phyloP scores from a whole-genome alignment of 768 basidiomycete genomes.

The Solioccasus polychromus region DNA sequence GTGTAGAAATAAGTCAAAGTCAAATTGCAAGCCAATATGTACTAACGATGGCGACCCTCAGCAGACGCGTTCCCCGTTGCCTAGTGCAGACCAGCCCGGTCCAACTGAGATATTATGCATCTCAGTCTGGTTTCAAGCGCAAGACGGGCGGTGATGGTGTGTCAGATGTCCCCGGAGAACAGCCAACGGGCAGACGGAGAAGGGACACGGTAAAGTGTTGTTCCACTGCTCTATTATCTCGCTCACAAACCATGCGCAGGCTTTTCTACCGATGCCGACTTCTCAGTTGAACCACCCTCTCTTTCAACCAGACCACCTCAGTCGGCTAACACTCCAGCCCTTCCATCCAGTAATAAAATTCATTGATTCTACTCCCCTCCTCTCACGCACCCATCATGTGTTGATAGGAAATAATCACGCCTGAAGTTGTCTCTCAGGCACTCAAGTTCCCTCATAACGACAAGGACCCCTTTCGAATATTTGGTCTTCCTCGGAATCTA shows the following conservation, averaged over 20 bases:
- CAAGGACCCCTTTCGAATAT: conserved; percentile 54
- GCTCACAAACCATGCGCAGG: conserved; percentile 25
- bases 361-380: background rate
- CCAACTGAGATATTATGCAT: conserved; percentile 17
- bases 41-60: conserved; percentile 14
- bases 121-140: conserved; percentile 20
- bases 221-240: background rate
- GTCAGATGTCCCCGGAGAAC: conserved; percentile 16
- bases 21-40: background rate
- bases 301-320: conserved; percentile 38
- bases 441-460: conserved; percentile 43
- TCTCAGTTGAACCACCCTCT: conserved; percentile 38
- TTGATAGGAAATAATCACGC: conserved; percentile 31
- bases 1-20: background rate
- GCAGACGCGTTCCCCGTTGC: conserved; percentile 11
- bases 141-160: conserved; percentile 10
- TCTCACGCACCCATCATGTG: background rate
- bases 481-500: conserved; percentile 69
- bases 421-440: conserved; percentile 42
- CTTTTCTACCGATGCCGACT: conserved; percentile 42
- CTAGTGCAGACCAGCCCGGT: background rate
- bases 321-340: conserved; percentile 36
- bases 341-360: conserved; percentile 42
- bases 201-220: conserved; percentile 18
- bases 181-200: conserved; percentile 21